phyloP scores from a whole-genome alignment of 805 yeast species.

The Priceomyces fermenticarens region DNA sequence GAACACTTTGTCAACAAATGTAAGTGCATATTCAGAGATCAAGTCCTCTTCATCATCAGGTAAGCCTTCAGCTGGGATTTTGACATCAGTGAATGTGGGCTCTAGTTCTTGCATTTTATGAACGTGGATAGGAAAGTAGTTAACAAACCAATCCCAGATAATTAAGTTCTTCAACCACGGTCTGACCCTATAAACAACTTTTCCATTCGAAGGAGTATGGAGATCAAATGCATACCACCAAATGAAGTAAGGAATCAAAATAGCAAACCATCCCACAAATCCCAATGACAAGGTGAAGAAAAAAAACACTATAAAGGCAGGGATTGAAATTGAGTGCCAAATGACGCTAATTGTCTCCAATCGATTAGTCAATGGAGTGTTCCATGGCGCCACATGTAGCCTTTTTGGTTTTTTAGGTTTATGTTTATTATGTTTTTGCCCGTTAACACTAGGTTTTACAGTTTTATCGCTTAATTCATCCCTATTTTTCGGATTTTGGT shows the following conservation, averaged over 20 bases:
- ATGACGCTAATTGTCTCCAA: conserved; percentile 66
- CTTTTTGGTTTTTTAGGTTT: no score
- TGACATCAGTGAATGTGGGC: conserved; percentile 61
- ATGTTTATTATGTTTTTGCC: no score
- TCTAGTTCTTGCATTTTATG: conserved; percentile 65
- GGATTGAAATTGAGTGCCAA: conserved; percentile 72
- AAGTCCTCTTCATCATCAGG: conserved; percentile 42
- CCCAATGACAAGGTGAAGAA: conserved; percentile 45
- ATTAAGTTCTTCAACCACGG: conserved; percentile 51
- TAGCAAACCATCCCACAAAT: conserved; percentile 67
- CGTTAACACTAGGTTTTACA: no score
- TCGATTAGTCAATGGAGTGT: conserved; percentile 55
- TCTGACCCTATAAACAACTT: conserved; percentile 55
- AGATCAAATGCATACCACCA: conserved; percentile 56
- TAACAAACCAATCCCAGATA: conserved; percentile 69
- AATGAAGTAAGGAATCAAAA: conserved; percentile 57
- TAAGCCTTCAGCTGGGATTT: conserved; percentile 18
- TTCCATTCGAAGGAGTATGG: conserved; percentile 74
- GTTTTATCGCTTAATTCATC: no score
- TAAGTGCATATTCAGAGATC: conserved; percentile 34
- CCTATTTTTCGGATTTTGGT: not conserved
- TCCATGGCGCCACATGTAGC: conserved; percentile 50
- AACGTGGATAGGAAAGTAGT: conserved; percentile 75
- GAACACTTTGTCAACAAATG: conserved; percentile 34
- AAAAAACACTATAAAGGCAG: conserved; percentile 53